A percentile compares a stretch with the other conserved stretches of the same genome.
phyloP scores from a whole-genome alignment of 2,329 filamentous ascomycete genomes.

The Fusarium oligoseptatum region DNA sequence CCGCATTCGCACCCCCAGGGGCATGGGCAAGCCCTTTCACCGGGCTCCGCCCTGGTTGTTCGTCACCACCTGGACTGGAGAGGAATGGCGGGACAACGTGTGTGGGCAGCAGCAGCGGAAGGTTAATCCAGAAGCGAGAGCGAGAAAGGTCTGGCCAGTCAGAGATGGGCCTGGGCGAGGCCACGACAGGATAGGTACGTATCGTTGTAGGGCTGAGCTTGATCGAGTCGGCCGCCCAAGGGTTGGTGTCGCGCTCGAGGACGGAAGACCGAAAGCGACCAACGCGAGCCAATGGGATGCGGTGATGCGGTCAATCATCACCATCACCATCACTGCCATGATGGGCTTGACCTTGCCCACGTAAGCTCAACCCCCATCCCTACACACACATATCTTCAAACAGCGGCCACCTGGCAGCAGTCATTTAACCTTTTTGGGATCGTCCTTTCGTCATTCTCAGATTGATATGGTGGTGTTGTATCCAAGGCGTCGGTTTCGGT shows the following conservation, averaged over 20 bases:
- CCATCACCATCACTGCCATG: slow-evolving; percentile 13
- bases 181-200: slow-evolving; percentile 13
- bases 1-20: slow-evolving; percentile 8
- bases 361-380: slow-evolving; percentile 24
- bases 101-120: slow-evolving; percentile 1
- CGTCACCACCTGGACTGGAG: slow-evolving; percentile 19
- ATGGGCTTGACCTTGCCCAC: slow-evolving; percentile 23
- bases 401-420: slow-evolving; percentile 3
- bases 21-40: background rate
- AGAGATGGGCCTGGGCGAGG: slow-evolving; percentile 5
- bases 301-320: slow-evolving; percentile 16
- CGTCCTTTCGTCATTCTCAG: slow-evolving; percentile 6
- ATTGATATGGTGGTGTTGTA: slow-evolving; percentile 5
- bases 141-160: slow-evolving; percentile 23
- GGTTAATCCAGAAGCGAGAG: slow-evolving; percentile 23
- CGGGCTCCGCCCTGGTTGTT: slow-evolving; percentile 34
- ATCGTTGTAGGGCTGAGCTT: slow-evolving; percentile 41
- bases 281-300: slow-evolving; percentile 29
- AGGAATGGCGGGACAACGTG: slow-evolving; percentile 21
- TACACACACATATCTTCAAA: background rate
- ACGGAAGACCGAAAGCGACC: slow-evolving; percentile 26
- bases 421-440: slow-evolving; percentile 7
- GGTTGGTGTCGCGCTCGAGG: slow-evolving; percentile 17
- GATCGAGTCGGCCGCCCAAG: slow-evolving; percentile 26
- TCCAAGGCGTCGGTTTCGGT: slow-evolving; percentile 12